Evolutionary conservation across 108 stramenopile genomes (phyloP).

Genomic region (Stephanodiscus minutulus): DNA sequence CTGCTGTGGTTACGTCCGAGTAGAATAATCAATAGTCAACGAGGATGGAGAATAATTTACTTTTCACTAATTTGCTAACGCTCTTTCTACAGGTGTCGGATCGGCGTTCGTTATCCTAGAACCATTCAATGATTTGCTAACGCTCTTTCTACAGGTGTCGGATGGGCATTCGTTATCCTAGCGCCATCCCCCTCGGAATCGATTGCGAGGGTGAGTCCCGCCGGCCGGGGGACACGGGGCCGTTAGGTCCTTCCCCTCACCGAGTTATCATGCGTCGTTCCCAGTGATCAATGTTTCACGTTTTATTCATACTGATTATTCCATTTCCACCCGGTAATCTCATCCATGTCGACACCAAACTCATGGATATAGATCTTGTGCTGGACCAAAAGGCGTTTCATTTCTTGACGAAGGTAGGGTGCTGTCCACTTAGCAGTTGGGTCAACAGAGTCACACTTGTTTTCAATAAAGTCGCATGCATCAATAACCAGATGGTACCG

Average conservation of each 20-base stretch:
- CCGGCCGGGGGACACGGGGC: no score
- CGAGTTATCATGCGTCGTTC: no score
- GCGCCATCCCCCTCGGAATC: no score
- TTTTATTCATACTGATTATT: no score
- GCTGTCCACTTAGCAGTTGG: conserved; percentile 1
- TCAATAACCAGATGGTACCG: conserved; percentile 39
- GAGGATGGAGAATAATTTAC: not conserved
- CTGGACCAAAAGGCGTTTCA: conserved; percentile 12
- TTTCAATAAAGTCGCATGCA: conserved; percentile 26
- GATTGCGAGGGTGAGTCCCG: no score
- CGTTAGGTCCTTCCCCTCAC: no score
- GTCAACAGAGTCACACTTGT: conserved; percentile 7
- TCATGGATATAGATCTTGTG: conserved; percentile 19
- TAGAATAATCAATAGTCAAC: not conserved
- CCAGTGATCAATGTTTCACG: no score
- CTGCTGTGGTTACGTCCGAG: not conserved
- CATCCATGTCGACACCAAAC: conserved; percentile 21
- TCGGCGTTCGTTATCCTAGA: no score
- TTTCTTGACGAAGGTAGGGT: conserved; percentile 33
- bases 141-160: no score
- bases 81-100: no score
- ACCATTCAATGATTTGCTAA: not conserved
- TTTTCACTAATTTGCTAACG: not conserved
- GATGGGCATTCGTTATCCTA: no score
- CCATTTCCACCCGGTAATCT: conserved; percentile 27